Evolutionary conservation across 768 basidiomycete species (phyloP).

Genomic region (Leccinum barrowsii): DNA sequence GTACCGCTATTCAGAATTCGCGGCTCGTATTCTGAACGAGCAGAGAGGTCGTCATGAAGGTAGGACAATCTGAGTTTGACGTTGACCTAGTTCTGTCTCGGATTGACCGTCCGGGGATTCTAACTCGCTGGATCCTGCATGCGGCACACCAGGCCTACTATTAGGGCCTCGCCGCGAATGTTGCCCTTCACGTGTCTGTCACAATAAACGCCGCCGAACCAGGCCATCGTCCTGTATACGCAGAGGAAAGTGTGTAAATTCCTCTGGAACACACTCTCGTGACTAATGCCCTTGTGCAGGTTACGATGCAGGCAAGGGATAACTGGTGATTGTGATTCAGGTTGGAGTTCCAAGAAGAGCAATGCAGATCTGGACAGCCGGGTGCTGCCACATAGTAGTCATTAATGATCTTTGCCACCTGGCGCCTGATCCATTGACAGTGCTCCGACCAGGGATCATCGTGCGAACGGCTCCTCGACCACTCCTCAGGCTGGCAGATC

Average conservation of each 20-base stretch:
- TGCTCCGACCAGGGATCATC: neutral
- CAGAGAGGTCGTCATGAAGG: constrained; percentile 56
- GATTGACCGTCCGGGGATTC: constrained; percentile 64
- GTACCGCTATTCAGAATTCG: constrained; percentile 53
- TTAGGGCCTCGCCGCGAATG: constrained; percentile 67
- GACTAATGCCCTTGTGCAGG: constrained; percentile 34
- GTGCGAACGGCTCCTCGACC: neutral
- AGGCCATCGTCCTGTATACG: constrained; percentile 71
- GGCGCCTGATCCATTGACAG: no score
- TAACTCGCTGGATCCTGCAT: constrained; percentile 72
- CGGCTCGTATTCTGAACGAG: constrained; percentile 49
- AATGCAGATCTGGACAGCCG: constrained; percentile 61
- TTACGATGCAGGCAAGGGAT: constrained; percentile 55
- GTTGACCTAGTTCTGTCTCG: constrained; percentile 19
- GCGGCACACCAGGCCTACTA: constrained; percentile 40
- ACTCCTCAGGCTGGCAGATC: neutral
- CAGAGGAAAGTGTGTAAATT: constrained; percentile 49
- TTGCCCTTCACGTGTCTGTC: constrained; percentile 65
- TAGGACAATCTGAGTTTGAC: constrained; percentile 8
- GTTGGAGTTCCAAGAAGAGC: neutral
- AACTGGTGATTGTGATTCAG: neutral
- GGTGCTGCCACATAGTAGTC: no score
- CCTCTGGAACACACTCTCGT: neutral
- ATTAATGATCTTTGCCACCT: no score
- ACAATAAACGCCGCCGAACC: constrained; percentile 72